A percentile compares a stretch with the other conserved stretches of the same genome.
phyloP scores from a whole-genome alignment of 2,329 filamentous ascomycete genomes.

The Piedraia hortae region DNA sequence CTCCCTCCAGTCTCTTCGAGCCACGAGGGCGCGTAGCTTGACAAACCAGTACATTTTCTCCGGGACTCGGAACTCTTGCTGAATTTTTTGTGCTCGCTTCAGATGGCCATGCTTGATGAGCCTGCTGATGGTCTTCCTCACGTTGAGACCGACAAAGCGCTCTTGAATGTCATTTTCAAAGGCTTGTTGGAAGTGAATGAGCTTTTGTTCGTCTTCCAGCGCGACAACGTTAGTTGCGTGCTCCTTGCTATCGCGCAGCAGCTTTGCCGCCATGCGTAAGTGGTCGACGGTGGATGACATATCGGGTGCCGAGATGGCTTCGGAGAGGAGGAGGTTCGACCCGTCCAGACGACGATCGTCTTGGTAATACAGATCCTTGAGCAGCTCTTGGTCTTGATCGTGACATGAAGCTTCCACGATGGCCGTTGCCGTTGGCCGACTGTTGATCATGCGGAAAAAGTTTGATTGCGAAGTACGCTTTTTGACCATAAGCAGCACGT shows the following conservation, averaged over 20 bases:
- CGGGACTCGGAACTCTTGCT: slow-evolving; percentile 73
- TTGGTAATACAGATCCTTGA: slow-evolving; percentile 94
- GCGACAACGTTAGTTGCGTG: slow-evolving; percentile 42
- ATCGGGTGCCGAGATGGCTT: slow-evolving; percentile 50
- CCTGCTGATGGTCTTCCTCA: slow-evolving; percentile 81
- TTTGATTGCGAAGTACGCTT: slow-evolving; percentile 69
- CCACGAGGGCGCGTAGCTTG: slow-evolving; percentile 63
- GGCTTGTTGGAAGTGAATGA: slow-evolving; percentile 63
- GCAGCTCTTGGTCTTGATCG: slow-evolving; percentile 49
- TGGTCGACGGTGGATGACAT: slow-evolving; percentile 52
- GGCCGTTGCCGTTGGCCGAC: slow-evolving; percentile 58
- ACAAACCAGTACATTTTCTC: slow-evolving; percentile 79
- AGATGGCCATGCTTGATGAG: slow-evolving; percentile 58
- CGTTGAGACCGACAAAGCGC: slow-evolving; percentile 48
- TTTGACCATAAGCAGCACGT: slow-evolving; percentile 64
- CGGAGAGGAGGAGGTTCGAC: slow-evolving; percentile 59
- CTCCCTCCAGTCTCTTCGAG: slow-evolving; percentile 74
- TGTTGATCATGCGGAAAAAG: slow-evolving; percentile 82
- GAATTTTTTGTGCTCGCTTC: slow-evolving; percentile 64
- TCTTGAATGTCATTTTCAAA: slow-evolving; percentile 54
- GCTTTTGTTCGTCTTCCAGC: slow-evolving; percentile 50
- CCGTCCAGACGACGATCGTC: slow-evolving; percentile 78
- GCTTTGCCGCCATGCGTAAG: slow-evolving; percentile 56
- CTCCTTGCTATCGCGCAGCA: slow-evolving; percentile 65
- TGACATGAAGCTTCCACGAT: slow-evolving; percentile 65